Evolutionary conservation across 2,329 filamentous ascomycete species (phyloP), one percentile per base, ranked within the genome.

Genomic region (Ceratocystis destructans): DNA sequence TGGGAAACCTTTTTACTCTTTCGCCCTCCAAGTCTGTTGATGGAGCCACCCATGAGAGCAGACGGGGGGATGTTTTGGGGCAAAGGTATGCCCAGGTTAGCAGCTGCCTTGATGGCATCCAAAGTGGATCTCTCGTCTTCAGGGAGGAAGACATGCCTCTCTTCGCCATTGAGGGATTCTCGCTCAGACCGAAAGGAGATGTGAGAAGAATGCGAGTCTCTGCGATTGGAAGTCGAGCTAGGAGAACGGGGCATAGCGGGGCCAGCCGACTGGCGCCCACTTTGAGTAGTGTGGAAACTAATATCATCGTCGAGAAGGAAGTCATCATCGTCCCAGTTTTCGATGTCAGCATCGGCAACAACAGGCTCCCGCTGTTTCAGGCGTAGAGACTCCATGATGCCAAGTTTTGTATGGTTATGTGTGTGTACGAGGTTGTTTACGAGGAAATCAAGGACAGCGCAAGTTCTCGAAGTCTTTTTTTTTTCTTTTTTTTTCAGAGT

Each of bases 41-140:
- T 97, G 8, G 91, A 93, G 64, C 94, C 94, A 64, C 93, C 93
- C 74, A 94, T 83, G 53, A 99, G 79, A 37, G 94, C 94, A 22
- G 93, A 96, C 37, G 89, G 85, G 1, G 93, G 91, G 41, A 97
- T 85, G 73, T 92, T 92, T 64, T 84, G 80, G 33, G 94, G 94
- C 66, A 97, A 84, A 5, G 94, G 93, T 70, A 99, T 96, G 70
- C 94, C 94, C 31, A 91, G 92, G 73, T 86, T 87, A 72, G 90
- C 88, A 44, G 92, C 93, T 5, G 90, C 89, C 28, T 89, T 84
- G 71, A 99, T 93, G 73, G 95, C 88, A 71, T 87, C 78, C 8
- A 88, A 95, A 0, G 90, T 90, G 69, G 84, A 82, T 72, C 96
- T 89, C 74, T 96, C 92, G 73, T 94, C 88, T 62, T 87, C 89